Conservation (phyloP, 495 filamentous ascomycete species). For the Aspergillus diversus region DNA sequence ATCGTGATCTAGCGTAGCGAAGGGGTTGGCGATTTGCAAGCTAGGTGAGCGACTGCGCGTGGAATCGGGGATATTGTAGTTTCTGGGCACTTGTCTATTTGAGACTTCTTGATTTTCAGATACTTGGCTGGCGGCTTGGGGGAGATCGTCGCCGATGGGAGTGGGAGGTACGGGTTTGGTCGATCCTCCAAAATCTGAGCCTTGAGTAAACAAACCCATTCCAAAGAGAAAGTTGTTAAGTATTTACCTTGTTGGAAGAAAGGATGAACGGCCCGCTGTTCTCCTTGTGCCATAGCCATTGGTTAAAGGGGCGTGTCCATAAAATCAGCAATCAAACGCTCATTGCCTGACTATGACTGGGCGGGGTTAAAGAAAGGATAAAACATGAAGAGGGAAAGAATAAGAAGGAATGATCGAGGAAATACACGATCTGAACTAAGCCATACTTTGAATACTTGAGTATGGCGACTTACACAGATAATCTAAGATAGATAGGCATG, state of each 20-base stretch:
- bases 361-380: background rate
- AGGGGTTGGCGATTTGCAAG: constrained; percentile 4
- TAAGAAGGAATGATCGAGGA: background rate
- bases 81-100: background rate
- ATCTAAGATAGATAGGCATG: background rate
- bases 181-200: constrained; percentile 28
- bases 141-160: constrained; percentile 12
- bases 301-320: constrained; percentile 32
- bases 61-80: constrained; percentile 6
- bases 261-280: constrained; percentile 45
- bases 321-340: constrained; percentile 22
- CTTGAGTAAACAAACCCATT: constrained; percentile 20
- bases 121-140: background rate
- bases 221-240: background rate
- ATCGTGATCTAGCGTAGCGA: constrained; percentile 39
- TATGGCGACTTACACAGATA: background rate
- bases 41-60: constrained; percentile 4
- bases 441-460: background rate
- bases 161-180: constrained; percentile 14
- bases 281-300: constrained; percentile 48
- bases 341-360: constrained; percentile 22
- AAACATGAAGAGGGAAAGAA: background rate
- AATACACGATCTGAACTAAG: background rate
- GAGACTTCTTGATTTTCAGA: background rate
- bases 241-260: constrained; percentile 47